phyloP scores from a whole-genome alignment of 208 protist species.

The Trypanosoma brucei region DNA sequence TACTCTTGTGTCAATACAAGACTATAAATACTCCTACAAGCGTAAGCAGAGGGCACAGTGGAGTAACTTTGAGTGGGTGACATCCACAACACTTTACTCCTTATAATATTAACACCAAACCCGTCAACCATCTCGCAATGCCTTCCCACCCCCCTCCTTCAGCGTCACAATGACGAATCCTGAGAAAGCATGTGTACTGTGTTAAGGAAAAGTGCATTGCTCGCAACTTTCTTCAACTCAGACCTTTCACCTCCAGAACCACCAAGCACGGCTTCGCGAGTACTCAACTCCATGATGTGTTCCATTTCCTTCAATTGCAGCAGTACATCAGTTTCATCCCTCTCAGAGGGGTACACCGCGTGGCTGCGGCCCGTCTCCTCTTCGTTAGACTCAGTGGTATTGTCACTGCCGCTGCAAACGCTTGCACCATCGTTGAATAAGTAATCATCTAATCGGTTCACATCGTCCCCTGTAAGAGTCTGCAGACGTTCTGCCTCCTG shows the following conservation, averaged over 20 bases:
- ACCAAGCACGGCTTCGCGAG: conserved; percentile 12
- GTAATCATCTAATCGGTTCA: conserved; percentile 10
- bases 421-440: conserved; percentile 2
- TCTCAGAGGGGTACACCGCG: too few relatives aligned
- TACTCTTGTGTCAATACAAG: neutral
- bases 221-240: conserved; percentile 13
- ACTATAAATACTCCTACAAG: neutral
- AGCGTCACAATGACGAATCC: conserved; percentile 1
- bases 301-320: conserved; percentile 12
- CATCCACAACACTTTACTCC: neutral
- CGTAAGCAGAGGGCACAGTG: too few relatives aligned
- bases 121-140: neutral
- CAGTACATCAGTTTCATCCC: neutral
- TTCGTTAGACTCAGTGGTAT: neutral
- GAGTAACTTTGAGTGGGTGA: too few relatives aligned
- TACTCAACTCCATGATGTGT: conserved; percentile 1
- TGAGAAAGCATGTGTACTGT: conserved; percentile 34
- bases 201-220: conserved; percentile 35
- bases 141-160: too few relatives aligned
- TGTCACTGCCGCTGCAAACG: neutral
- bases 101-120: neutral
- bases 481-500: conserved; percentile 25
- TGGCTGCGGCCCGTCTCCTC: neutral
- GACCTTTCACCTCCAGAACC: conserved; percentile 2
- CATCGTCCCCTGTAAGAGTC: conserved; percentile 21